Base-by-base conservation (phyloP, 768 basidiomycete species). In the Megacollybia marginata region DNA sequence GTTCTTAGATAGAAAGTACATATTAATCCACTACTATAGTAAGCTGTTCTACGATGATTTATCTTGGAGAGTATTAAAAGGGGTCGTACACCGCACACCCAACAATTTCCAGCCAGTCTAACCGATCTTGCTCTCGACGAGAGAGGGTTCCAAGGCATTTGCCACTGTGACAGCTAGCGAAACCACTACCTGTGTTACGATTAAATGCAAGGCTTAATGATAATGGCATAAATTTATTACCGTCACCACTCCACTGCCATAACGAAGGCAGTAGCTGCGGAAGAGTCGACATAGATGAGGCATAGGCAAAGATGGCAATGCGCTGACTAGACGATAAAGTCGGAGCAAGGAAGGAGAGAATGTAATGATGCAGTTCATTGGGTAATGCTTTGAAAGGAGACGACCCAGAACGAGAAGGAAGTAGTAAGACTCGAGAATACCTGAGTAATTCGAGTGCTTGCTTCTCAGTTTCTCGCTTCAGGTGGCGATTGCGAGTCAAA, bases 261-360 rank as follows among this genome's bases (percentile, higher is more conserved):
- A 1, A 50, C 44, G 15, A 10, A 13, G 13, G 13, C 13, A 13
- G 55, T 5, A 60, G 54, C 6, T 55, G 60, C 12, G 74, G 76
- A 9, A 83, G 68, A 0, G 82, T 82, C 4, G 62, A 48, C 0
- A 61, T 47, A 31, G 69, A 67, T 1, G 75, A 68, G 8, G 82
- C 82, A 50, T 75, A 84, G 31, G 57, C 60, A 53, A 70, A 73
- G 32, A 86, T 71, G 8, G 73, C 74, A 54, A 75, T 66, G 18
- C 74, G 74, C 55, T 86, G 84, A 2, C 65, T 62, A 16, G 71
- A 59, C 15, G 83, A 83, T 46, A 86, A 72, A 1, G 62, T 67
- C 13, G 82, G 82, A 4, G 80, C 76, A 18, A 83, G 62, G 56
- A 76, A 75, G 11, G 79, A 74, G 33, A 85, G 69, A 34, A 82